Evolutionary conservation across 164 flowering plant genomes (phyloP).

Genomic region (Magnolia sinica): DNA sequence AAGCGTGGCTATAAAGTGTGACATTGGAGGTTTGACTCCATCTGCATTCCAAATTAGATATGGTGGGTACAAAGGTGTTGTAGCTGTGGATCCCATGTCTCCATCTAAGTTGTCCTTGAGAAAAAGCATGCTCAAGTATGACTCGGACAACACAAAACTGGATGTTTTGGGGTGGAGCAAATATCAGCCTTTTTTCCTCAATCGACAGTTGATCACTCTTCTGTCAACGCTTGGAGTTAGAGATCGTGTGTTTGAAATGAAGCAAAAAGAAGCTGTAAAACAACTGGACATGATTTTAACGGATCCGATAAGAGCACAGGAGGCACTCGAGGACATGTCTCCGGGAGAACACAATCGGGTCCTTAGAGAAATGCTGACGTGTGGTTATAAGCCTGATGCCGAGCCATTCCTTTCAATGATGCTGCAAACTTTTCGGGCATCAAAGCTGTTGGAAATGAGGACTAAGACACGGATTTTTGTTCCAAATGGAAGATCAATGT

Average conservation of each 20-base stretch:
- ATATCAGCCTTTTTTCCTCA: slow-evolving; percentile 74
- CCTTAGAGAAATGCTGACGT: slow-evolving; percentile 69
- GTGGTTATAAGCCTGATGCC: slow-evolving; percentile 73
- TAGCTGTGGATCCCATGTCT: slow-evolving; percentile 76
- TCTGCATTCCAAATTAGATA: slow-evolving; percentile 87
- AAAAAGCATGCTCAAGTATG: slow-evolving; percentile 71
- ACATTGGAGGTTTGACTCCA: slow-evolving; percentile 36
- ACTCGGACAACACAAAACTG: slow-evolving; percentile 52
- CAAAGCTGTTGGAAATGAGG: slow-evolving; percentile 63
- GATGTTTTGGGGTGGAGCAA: slow-evolving; percentile 81
- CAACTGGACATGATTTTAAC: slow-evolving; percentile 53
- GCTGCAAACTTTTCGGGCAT: slow-evolving; percentile 64
- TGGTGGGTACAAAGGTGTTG: slow-evolving; percentile 93
- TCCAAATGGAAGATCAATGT: slow-evolving; percentile 68
- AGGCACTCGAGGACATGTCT: slow-evolving; percentile 68
- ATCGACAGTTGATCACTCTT: slow-evolving; percentile 80
- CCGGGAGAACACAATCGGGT: slow-evolving; percentile 65
- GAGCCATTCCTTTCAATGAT: slow-evolving; percentile 93
- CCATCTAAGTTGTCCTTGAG: slow-evolving; percentile 55
- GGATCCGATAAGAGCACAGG: slow-evolving; percentile 61
- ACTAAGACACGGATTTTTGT: slow-evolving; percentile 64
- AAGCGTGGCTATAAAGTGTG: slow-evolving; percentile 71
- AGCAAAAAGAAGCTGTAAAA: slow-evolving; percentile 61
- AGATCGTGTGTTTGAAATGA: slow-evolving; percentile 55
- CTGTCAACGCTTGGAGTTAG: slow-evolving; percentile 79